Conservation (phyloP, 805 yeast species). For the Myxozyma sirexii region DNA sequence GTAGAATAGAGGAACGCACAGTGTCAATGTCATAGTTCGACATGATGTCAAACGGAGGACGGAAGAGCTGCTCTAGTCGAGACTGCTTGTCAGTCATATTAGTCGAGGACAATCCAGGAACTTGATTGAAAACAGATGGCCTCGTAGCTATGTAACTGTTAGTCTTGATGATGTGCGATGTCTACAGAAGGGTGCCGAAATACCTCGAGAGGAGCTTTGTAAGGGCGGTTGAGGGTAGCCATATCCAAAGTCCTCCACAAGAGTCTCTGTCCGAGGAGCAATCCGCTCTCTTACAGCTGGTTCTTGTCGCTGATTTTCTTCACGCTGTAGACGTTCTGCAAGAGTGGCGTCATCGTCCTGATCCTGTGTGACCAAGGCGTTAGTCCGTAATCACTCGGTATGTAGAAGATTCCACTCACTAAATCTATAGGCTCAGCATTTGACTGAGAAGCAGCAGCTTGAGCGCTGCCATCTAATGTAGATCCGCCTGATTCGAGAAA, state of each 20-base stretch:
- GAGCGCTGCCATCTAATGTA: conserved; percentile 31
- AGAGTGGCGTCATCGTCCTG: conserved; percentile 34
- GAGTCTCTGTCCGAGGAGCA: conserved; percentile 74
- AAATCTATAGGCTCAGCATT: background rate
- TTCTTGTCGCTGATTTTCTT: conserved; percentile 39
- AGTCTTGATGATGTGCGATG: conserved; percentile 12
- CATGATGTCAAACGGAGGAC: conserved; percentile 93
- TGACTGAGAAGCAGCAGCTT: background rate
- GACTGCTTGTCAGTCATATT: conserved; percentile 52
- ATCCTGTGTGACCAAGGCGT: background rate
- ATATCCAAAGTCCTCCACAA: conserved; percentile 51
- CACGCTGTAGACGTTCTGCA: conserved; percentile 38
- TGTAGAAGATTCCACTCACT: background rate
- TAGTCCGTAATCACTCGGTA: background rate
- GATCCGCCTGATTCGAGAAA: conserved; percentile 64
- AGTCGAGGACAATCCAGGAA: conserved; percentile 7
- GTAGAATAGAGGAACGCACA: conserved; percentile 4
- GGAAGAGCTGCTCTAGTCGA: conserved; percentile 76
- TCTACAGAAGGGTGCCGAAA: conserved; percentile 9
- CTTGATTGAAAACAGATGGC: conserved; percentile 57
- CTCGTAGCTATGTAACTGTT: background rate
- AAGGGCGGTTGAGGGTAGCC: conserved; percentile 28
- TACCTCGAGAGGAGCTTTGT: conserved; percentile 3
- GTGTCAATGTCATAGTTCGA: conserved; percentile 65
- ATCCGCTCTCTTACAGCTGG: conserved; percentile 72